Percentiles rank a stretch among this genome's conserved stretches.
These are phyloP conservation scores for Suillus subluteus DNA, from an alignment of 768 basidiomycete species.

Conservation along the genomic window DNA sequence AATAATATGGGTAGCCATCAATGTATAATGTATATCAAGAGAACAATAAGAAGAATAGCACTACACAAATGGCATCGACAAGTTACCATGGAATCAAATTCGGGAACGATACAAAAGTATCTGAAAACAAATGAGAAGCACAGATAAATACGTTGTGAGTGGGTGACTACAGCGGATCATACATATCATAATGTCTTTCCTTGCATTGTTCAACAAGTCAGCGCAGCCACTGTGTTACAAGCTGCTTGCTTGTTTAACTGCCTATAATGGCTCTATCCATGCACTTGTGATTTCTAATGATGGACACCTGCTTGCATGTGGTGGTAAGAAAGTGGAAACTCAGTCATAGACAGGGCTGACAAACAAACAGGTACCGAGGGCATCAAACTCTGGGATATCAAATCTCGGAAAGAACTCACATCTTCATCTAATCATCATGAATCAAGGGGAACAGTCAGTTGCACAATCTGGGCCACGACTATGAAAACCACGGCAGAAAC, in stretches of 20 bases:
- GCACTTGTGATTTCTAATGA: constrained; percentile 9
- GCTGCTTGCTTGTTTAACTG: constrained; percentile 4
- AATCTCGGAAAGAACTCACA: constrained; percentile 1
- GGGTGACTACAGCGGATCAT: background rate
- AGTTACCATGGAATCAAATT: background rate
- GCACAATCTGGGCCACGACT: constrained; percentile 12
- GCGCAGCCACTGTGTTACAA: background rate
- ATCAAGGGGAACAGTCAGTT: constrained; percentile 7
- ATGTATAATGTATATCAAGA: too few relatives aligned
- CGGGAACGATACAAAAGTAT: background rate
- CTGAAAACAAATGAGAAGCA: background rate
- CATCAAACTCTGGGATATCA: constrained; percentile 13
- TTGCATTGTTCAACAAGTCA: background rate
- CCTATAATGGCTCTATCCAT: background rate
- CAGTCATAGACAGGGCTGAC: background rate
- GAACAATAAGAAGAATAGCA: too few relatives aligned
- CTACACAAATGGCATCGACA: too few relatives aligned
- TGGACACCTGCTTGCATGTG: constrained; percentile 4
- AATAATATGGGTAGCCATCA: too few relatives aligned
- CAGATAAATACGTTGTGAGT: background rate
- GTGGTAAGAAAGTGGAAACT: constrained; percentile 8
- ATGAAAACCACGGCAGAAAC: constrained; percentile 3
- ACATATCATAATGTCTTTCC: background rate
- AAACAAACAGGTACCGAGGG: constrained; percentile 9
- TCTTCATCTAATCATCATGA: background rate